Base-by-base conservation (phyloP, 345 rosid species). In the Aethionema arabicum region DNA sequence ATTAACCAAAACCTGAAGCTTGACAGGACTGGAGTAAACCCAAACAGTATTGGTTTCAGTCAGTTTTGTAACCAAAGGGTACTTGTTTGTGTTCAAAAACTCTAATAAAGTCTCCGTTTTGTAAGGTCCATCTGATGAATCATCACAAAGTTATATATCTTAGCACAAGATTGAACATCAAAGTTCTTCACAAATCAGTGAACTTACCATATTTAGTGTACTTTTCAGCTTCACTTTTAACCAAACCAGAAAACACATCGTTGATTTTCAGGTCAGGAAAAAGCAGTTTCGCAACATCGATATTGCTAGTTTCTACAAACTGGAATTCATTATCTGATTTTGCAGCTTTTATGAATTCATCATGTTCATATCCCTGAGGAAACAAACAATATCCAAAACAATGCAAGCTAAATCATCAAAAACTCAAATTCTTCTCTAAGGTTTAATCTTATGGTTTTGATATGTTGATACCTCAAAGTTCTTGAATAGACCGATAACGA, bases 191-290 rank as follows among this genome's bases (percentile, higher is more conserved):
- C 27, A 30, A 51, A 21, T 30, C 32, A 33, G 52, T 29, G 47
- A 44, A 8, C 97, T 79, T 68, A 85, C 96, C 96, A 45, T 80
- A 86, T 10, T 44, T 57, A 68, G 84, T 80, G 69, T 84, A 86
- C 67, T 72, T 80, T 68, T 88, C 96, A 3, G 91, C 90, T 56
- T 88, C 96, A 61, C 76, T 80, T 80, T 88, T 88, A 67, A 91
- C 91, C 61, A 91, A 52, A 45, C 95, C 96, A 36, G 88, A 60
- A 66, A 83, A 91, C 59, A 50, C 44, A 33, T 74, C 37, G 1
- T 62, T 14, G 45, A 69, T 42, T 56, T 67, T 79, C 61, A 75
- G 27, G 41, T 82, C 74, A 21, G 90, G 96, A 77, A 72, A 84
- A 13, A 91, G 83, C 75, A 70, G 67, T 68, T 67, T 78, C 32